Evolutionary conservation across 108 stramenopile genomes (phyloP), one percentile per base, ranked within the genome.

Genomic region (Schizochytrium sp.): DNA sequence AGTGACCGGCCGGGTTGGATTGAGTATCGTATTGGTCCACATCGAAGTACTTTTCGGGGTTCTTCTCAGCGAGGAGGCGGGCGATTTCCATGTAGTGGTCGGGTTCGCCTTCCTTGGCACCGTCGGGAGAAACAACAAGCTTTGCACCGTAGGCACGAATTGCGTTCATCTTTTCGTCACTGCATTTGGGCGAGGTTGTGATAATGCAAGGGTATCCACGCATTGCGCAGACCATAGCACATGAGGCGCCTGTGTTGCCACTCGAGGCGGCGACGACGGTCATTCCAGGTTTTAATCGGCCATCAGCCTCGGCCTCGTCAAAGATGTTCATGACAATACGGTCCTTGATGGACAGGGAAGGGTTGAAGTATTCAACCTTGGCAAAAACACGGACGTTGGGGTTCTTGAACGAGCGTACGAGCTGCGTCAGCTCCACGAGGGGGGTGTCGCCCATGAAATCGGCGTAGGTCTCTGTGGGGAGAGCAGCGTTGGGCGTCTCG

Each of bases 311-410:
- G 1, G 91, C 91, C 19, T 92, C 91, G 12, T 91, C 42, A 38
- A 94, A 91, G 91, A 94, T 94, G 47, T 56, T 55, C 55, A 69
- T 53, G 19, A 92, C 93, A 61, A 94, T 91, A 4, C 94, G 58
- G 83, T 94, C 94, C 89, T 94, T 94, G 87, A 92, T 89, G 47
- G 94, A 93, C 4, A 92, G 91, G 58, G 93, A 90, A 3, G 94
- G 94, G 72, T 94, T 94, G 15, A 93, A 88, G 56, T 61, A 92
- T 87, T 94, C 94, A 57, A 56, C 60, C 61, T 88, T 88, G 60
- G 55, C 88, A 38, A 88, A 46, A 1, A 88, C 61, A 64, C 55
- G 55, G 61, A 57, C 56, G 46, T 88, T 42, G n/a, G 88, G 88
- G 61, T 88, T 61, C 46, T 50, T 61, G 47, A 57, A 46, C 42